Evolutionary conservation across 2,329 filamentous ascomycete species (phyloP).

Genomic region (Hypoxylon sp.): DNA sequence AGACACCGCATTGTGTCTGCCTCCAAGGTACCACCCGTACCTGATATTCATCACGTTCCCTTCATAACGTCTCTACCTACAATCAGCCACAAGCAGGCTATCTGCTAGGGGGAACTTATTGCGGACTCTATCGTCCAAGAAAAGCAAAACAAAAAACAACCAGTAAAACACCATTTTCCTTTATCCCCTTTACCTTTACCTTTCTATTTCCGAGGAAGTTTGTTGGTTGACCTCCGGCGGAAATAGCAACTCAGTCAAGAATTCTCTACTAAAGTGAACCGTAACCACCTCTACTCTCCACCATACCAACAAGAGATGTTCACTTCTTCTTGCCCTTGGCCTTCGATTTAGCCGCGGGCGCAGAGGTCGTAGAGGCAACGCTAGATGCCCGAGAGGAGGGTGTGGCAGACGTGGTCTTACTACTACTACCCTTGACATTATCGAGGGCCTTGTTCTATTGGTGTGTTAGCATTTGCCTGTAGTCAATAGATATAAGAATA

Average conservation of each 20-base stretch:
- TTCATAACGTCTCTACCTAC: background rate
- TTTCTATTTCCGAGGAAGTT: constrained; percentile 25
- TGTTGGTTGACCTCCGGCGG: background rate
- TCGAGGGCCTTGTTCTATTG: constrained; percentile 92
- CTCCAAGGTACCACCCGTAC: constrained; percentile 1
- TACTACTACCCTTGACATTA: constrained; percentile 78
- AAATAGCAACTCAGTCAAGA: background rate
- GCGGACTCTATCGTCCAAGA: constrained; percentile 13
- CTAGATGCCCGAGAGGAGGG: constrained; percentile 89
- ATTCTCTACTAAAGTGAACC: background rate
- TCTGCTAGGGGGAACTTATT: background rate
- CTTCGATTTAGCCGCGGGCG: constrained; percentile 61
- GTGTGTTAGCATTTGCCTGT: constrained; percentile 36
- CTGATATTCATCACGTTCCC: background rate
- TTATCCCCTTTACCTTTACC: constrained; percentile 23
- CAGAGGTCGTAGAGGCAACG: constrained; percentile 81
- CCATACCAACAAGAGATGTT: constrained; percentile 10
- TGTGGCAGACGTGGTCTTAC: constrained; percentile 81
- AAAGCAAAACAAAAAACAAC: constrained; percentile 13
- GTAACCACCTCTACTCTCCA: too few relatives aligned
- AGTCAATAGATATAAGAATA: background rate
- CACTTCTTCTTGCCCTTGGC: constrained; percentile 69
- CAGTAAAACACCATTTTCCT: constrained; percentile 25
- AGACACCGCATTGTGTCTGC: background rate
- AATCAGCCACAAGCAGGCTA: background rate